Base-by-base conservation (phyloP, 108 stramenopile genomes). In the Cyclotella cryptica region DNA sequence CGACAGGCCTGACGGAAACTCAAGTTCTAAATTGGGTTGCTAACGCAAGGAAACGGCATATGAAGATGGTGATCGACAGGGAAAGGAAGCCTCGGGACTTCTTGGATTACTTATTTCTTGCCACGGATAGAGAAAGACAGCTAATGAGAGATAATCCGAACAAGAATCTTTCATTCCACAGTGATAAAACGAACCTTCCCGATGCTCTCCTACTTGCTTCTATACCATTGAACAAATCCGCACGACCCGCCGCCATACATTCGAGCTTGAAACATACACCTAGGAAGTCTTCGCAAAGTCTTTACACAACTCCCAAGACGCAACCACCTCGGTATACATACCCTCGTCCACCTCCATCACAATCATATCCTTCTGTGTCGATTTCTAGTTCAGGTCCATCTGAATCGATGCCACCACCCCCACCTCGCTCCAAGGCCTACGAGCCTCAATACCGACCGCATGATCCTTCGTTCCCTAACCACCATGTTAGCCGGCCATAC, bases 51-150 rank as follows among this genome's bases (percentile, higher is more conserved):
- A 88, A 83, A 62, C 79, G 89, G 22, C 88, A 90, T 51, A 43
- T 84, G 22, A 88, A 88, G 61, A 85, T 77, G 10, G 79, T 84
- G 0, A 64, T 87, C 15, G 80, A 85, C 30, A 57, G 53, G 24
- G 77, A 75, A 19, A 88, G 85, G 71, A 90, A 87, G 64, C 89
- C 89, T 13, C 85, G 86, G 44, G 87, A 90, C 74, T 90, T 90
- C 49, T 49, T 88, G 18, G 79, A 80, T 46, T 90, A 84, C 75
- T 42, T 90, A 24, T 90, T 90, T 52, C 72, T 90, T 17, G 83
- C 83, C 13, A 85, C 86, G 10, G 81, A 87, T 51, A 80, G 87
- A 58, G 85, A 88, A 53, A 82, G 81, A 62, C 27, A 78, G 35
- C 55, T 77, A 43, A 60, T 45, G 63, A 30, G 26, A 55, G 57